Evolutionary conservation across 2,329 filamentous ascomycete species (phyloP), one percentile per base, ranked within the genome.

Genomic region (Botrytis galanthina): DNA sequence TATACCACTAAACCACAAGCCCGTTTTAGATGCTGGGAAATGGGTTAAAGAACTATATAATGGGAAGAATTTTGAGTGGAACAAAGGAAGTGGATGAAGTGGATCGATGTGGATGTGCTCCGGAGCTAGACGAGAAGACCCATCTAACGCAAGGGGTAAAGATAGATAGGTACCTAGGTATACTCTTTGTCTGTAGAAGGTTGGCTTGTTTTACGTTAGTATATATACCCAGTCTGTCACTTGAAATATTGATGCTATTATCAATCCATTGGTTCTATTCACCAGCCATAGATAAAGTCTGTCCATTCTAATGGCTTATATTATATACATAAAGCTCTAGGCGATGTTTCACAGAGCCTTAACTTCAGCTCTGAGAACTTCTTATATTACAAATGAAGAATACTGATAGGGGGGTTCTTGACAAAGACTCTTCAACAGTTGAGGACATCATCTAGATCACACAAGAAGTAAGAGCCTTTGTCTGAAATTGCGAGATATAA

Each of bases 11-110:
- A 62, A 42, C 60, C 37, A 62, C 60, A 39, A 29, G 26, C 37
- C 37, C 37, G 37, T n/a, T 18, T 29, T 42, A 18, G 22, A 62
- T 62, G 12, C 4, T 6, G 1, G 0, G 1, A 8, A 1, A 4
- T 0, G 0, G 3, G 12, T 4, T n/a, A 6, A 42, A n/a, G 2
- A 18, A 2, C 0, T 0, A n/a, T 18, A 42, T 62, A 8, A 62
- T 20, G 26, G 14, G 16, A 10, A 20, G 3, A 42, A 18, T 7
- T 14, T 42, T 7, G 7, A 62, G 37, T 42, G 37, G 26, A 62
- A 62, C 60, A 42, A 42, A 42, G 4, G 37, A 62, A 42, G 60
- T 42, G 37, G 26, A 42, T 62, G 48, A 62, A 42, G 60, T 42
- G 60, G 35, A 42, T n/a, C 7, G 8, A 14, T 39, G 35, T 39